These are phyloP conservation scores for Ophiostoma pallidulum DNA, from an alignment of 2,329 filamentous ascomycete genomes.

Conservation along the genomic window DNA sequence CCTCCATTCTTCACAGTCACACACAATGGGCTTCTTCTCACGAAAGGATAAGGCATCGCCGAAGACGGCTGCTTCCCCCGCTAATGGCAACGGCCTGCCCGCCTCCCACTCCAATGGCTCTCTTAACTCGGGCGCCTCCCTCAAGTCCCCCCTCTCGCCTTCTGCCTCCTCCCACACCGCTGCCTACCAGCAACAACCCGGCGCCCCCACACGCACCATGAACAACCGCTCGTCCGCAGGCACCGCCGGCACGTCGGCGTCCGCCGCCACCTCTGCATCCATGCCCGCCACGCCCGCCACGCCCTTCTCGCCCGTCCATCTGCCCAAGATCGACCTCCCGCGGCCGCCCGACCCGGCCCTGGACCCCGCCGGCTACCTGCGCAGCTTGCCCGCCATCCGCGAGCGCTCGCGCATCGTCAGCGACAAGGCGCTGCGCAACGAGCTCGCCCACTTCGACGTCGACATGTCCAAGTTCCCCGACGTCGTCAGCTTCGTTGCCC, in stretches of 20 bases:
- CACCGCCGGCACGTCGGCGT: slow-evolving; percentile 13
- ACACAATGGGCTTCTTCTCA: slow-evolving; percentile 46
- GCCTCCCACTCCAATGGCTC: slow-evolving; percentile 39
- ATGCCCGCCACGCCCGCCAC: slow-evolving; percentile 38
- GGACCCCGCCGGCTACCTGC: slow-evolving; percentile 83
- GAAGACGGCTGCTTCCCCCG: slow-evolving; percentile 22
- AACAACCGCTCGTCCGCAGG: slow-evolving; percentile 42
- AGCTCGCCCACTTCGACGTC: slow-evolving; percentile 78
- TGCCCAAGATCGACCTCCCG: slow-evolving; percentile 72
- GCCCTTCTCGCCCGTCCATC: slow-evolving; percentile 42
- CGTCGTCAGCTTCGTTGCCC: slow-evolving; percentile 79
- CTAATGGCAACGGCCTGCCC: slow-evolving; percentile 31
- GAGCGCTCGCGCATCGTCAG: slow-evolving; percentile 67
- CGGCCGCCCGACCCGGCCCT: slow-evolving; percentile 77
- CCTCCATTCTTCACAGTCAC: neutral
- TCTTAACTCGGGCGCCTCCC: slow-evolving; percentile 41
- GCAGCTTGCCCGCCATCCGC: slow-evolving; percentile 79
- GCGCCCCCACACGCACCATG: slow-evolving; percentile 28
- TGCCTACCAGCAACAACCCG: slow-evolving; percentile 23
- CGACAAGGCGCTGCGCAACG: slow-evolving; percentile 66
- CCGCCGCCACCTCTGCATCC: slow-evolving; percentile 11
- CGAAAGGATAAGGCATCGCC: slow-evolving; percentile 43
- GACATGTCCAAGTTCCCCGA: slow-evolving; percentile 77
- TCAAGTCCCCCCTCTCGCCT: slow-evolving; percentile 28
- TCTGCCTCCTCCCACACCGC: slow-evolving; percentile 6